Percentiles rank a stretch among this genome's conserved stretches.
Conservation (phyloP, 345 rosid genomes). For the Pugionium dolabratum region DNA sequence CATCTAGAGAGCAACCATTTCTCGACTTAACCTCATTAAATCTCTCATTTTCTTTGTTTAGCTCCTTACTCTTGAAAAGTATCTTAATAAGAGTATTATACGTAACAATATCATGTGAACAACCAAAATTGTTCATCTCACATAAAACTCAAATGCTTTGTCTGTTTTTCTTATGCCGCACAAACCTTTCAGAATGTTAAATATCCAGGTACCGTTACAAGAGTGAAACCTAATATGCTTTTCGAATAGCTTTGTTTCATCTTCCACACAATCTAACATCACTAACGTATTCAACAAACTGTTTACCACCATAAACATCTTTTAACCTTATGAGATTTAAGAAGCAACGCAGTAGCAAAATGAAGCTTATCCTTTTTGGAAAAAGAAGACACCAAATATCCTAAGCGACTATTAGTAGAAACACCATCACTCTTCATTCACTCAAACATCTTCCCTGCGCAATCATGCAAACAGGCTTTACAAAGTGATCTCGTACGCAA, state of each 20-base stretch:
- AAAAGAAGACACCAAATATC: conserved; percentile 55
- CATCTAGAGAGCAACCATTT: conserved; percentile 50
- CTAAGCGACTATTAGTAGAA: conserved; percentile 47
- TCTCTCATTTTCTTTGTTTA: conserved; percentile 53
- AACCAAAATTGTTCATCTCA: conserved; percentile 58
- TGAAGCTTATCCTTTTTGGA: conserved; percentile 49
- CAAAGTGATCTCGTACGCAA: conserved; percentile 62
- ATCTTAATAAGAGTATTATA: conserved; percentile 81
- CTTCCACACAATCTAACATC: conserved; percentile 49
- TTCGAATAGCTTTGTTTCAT: conserved; percentile 56
- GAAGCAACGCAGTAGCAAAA: conserved; percentile 52
- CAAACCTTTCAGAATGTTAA: conserved; percentile 77
- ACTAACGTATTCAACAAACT: conserved; percentile 61
- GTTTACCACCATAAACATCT: conserved; percentile 48
- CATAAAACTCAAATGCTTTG: conserved; percentile 53
- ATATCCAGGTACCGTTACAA: conserved; percentile 62
- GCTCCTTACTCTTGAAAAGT: conserved; percentile 57
- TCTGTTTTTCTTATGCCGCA: conserved; percentile 54
- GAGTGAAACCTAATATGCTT: conserved; percentile 47
- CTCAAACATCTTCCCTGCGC: conserved; percentile 49
- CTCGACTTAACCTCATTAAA: conserved; percentile 50
- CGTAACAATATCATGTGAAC: conserved; percentile 64
- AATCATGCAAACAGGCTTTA: conserved; percentile 58
- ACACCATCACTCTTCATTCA: conserved; percentile 76
- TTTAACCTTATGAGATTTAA: conserved; percentile 46